Conservation (phyloP, 768 basidiomycete species). For the Lepiota venenata region DNA sequence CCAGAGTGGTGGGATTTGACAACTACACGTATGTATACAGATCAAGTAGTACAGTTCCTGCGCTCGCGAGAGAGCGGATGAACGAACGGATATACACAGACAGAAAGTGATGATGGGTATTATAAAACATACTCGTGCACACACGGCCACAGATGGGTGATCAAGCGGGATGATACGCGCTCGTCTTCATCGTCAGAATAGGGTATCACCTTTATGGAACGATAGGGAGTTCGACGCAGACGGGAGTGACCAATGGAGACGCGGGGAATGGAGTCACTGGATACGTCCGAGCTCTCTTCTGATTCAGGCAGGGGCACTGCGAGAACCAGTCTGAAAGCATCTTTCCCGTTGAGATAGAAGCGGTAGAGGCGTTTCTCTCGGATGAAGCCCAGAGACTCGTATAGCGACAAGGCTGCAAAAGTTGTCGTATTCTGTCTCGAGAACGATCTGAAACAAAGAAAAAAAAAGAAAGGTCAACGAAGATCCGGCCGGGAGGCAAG, state of each 20-base stretch:
- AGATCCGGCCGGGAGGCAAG: neutral
- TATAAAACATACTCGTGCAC: neutral
- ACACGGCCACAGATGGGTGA: neutral
- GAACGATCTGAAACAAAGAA: conserved; percentile 90
- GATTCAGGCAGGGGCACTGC: conserved; percentile 43
- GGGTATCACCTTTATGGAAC: conserved; percentile 41
- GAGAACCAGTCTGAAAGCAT: conserved; percentile 84
- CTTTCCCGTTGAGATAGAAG: conserved; percentile 97
- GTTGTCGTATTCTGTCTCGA: conserved; percentile 98
- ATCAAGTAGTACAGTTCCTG: too few relatives aligned
- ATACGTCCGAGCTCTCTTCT: conserved; percentile 29
- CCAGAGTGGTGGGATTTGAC: neutral
- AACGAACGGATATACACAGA: too few relatives aligned
- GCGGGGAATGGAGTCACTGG: conserved; percentile 19
- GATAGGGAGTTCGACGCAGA: conserved; percentile 26
- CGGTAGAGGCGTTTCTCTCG: conserved; percentile 92
- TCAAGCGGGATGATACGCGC: conserved; percentile 31
- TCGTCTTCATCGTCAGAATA: conserved; percentile 46
- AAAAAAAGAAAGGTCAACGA: conserved; percentile 10
- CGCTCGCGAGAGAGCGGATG: too few relatives aligned
- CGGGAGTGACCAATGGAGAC: conserved; percentile 15
- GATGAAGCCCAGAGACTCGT: conserved; percentile 91
- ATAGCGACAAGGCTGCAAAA: conserved; percentile 79
- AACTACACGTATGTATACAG: neutral
- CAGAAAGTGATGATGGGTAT: neutral